Conservation (phyloP, 192 early-diverging fungal species). For the Backusella australiensis region DNA sequence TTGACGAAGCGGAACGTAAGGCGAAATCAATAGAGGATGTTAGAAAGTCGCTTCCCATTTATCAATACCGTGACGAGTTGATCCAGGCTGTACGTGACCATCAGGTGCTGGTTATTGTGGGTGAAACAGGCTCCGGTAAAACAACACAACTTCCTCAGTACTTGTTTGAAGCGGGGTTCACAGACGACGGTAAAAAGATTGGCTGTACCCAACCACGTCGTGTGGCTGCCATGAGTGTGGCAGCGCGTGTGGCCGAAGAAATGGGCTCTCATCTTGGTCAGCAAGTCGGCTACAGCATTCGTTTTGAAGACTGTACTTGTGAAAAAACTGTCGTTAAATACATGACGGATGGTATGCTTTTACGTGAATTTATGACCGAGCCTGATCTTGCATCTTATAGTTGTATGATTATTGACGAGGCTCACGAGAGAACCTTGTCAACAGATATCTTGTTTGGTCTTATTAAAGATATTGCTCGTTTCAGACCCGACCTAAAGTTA, state of each 20-base stretch:
- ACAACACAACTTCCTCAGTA: conserved; percentile 99
- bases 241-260: conserved; percentile 96
- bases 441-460: conserved; percentile 97
- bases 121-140: conserved; percentile 98
- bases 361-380: conserved; percentile 97
- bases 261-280: conserved; percentile 90
- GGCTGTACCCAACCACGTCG: conserved; percentile 98
- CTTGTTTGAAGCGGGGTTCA: conserved; percentile 92
- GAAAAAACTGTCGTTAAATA: conserved; percentile 96
- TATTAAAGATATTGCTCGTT: conserved; percentile 93
- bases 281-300: conserved; percentile 95
- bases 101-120: conserved; percentile 93
- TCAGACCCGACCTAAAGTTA: conserved; percentile 90
- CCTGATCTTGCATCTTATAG: conserved; percentile 89
- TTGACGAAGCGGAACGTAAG: conserved; percentile 72
- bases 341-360: conserved; percentile 98
- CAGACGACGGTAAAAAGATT: conserved; percentile 80
- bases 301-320: conserved; percentile 97
- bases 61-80: conserved; percentile 77
- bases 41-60: conserved; percentile 91
- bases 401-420: conserved; percentile 97
- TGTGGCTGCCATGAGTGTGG: conserved; percentile 98
- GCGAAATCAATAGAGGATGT: conserved; percentile 65
- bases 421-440: conserved; percentile 95
- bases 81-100: conserved; percentile 79